A percentile compares a stretch with the other conserved stretches of the same genome.
phyloP scores from a whole-genome alignment of 2,329 filamentous ascomycete genomes.

The Nannizziopsis barbatae region DNA sequence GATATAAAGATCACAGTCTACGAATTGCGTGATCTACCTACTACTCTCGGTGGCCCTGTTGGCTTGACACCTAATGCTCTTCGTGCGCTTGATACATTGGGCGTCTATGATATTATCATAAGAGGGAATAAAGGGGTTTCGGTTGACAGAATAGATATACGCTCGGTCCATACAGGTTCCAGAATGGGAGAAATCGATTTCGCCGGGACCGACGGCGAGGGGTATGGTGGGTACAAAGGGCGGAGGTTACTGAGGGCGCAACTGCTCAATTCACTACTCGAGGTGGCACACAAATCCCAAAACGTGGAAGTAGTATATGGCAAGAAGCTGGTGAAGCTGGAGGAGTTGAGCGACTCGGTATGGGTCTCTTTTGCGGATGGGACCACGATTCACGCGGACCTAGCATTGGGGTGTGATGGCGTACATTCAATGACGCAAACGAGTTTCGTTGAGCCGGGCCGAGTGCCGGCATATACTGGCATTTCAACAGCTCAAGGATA shows the following conservation, averaged over 20 bases:
- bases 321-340: constrained; percentile 36
- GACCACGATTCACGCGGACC: constrained; percentile 27
- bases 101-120: constrained; percentile 38
- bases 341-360: constrained; percentile 35
- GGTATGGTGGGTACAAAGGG: neutral
- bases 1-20: constrained; percentile 17
- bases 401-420: constrained; percentile 49
- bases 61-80: constrained; percentile 25
- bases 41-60: constrained; percentile 25
- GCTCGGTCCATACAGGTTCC: neutral
- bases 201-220: neutral
- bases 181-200: neutral
- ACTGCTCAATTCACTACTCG: neutral
- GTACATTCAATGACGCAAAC: constrained; percentile 47
- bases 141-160: neutral
- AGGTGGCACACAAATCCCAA: neutral
- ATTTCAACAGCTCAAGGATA: constrained; percentile 21
- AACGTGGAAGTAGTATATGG: constrained; percentile 27
- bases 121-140: neutral
- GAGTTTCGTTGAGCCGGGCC: constrained; percentile 40
- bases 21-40: constrained; percentile 23
- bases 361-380: constrained; percentile 42
- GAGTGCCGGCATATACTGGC: constrained; percentile 41
- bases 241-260: neutral
- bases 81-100: constrained; percentile 21